Percentiles rank a stretch among this genome's conserved stretches.
These are phyloP conservation scores for Myxozyma sirexii DNA, from an alignment of 805 yeast species.

Conservation along the genomic window DNA sequence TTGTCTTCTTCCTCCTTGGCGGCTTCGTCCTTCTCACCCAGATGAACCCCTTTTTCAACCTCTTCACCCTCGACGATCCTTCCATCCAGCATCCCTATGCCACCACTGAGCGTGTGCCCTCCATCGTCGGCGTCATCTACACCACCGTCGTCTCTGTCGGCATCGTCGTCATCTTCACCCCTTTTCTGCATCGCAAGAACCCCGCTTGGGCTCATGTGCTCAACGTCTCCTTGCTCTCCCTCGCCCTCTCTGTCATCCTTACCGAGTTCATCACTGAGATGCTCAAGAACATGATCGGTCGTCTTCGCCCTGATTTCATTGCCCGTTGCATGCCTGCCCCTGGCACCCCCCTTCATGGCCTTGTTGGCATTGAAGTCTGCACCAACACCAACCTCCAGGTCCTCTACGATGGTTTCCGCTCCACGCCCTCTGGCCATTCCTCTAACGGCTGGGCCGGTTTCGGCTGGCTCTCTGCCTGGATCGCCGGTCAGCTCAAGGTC, in stretches of 20 bases:
- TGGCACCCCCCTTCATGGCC: constrained; percentile 53
- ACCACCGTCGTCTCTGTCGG: constrained; percentile 28
- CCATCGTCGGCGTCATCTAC: constrained; percentile 33
- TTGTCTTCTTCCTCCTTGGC: constrained; percentile 24
- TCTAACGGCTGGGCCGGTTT: constrained; percentile 57
- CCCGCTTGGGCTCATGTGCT: constrained; percentile 32
- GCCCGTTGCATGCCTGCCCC: constrained; percentile 74
- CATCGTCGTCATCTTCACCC: constrained; percentile 31
- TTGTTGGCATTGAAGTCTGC: constrained; percentile 46
- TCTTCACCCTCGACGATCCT: constrained; percentile 71
- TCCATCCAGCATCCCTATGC: constrained; percentile 84
- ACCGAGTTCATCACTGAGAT: constrained; percentile 62
- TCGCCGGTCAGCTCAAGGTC: constrained; percentile 52
- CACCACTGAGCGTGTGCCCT: constrained; percentile 68
- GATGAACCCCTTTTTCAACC: constrained; percentile 34
- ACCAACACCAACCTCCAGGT: constrained; percentile 40
- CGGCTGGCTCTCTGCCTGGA: constrained; percentile 54
- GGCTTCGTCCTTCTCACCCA: constrained; percentile 31
- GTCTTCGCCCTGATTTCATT: constrained; percentile 90
- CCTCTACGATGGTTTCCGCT: constrained; percentile 57
- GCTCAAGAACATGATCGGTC: constrained; percentile 81
- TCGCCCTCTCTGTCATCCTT: constrained; percentile 31
- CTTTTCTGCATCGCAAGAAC: constrained; percentile 32
- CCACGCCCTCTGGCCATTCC: constrained; percentile 65
- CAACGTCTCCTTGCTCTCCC: constrained; percentile 33